Evolutionary conservation across 441 rosid genomes (phyloP).

Genomic region (Eugenia klotzschiana): DNA sequence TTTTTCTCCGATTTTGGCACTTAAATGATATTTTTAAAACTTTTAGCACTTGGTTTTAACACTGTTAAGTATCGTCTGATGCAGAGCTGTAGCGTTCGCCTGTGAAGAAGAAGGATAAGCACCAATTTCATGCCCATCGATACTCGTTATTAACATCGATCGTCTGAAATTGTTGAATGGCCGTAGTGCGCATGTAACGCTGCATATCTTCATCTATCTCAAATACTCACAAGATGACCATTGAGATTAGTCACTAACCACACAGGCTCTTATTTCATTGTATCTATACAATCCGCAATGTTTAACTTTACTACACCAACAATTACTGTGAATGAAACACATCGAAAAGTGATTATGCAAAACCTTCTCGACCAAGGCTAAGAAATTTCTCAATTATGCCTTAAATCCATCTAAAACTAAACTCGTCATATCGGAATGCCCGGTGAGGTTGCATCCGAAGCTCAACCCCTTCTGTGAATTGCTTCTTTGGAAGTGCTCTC

Average conservation of each 20-base stretch:
- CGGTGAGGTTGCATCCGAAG: background rate
- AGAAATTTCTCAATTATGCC: background rate
- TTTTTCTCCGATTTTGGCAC: no score
- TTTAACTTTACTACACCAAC: background rate
- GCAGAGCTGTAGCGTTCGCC: no score
- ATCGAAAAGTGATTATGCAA: background rate
- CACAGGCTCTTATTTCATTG: background rate
- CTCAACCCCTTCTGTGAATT: slow-evolving; percentile 10
- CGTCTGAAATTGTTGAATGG: no score
- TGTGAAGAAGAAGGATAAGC: no score
- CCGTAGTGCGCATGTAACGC: no score
- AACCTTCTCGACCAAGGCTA: background rate
- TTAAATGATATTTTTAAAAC: no score
- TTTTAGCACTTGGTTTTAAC: no score
- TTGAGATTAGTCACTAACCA: background rate
- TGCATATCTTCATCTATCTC: no score
- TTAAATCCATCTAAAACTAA: background rate
- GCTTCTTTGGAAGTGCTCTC: slow-evolving; percentile 62
- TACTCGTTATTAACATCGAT: no score
- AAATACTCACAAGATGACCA: background rate
- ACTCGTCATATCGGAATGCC: background rate
- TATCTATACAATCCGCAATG: background rate
- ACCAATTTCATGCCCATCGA: no score
- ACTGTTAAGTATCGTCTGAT: no score
- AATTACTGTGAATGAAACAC: background rate